Conservation (phyloP, 805 yeast genomes). For the Ascoidea asiatica region DNA sequence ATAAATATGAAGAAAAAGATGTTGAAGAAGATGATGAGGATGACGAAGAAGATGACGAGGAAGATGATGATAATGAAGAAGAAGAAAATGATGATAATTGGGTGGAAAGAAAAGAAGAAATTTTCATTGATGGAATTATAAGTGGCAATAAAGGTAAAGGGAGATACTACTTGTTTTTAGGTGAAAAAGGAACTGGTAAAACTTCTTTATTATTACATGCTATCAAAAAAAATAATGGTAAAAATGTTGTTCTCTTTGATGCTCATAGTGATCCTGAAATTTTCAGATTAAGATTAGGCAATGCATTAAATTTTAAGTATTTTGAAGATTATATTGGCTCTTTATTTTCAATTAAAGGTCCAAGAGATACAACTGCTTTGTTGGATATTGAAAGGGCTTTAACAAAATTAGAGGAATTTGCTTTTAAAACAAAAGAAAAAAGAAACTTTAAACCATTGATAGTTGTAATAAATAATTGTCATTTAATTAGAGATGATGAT, state of each 20-base stretch:
- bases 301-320: slow-evolving; percentile 58
- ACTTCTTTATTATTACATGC: slow-evolving; percentile 64
- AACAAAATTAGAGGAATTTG: slow-evolving; percentile 60
- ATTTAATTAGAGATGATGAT: slow-evolving; percentile 61
- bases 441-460: slow-evolving; percentile 42
- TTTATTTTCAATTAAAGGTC: slow-evolving; percentile 68
- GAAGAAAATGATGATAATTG: slow-evolving; percentile 32
- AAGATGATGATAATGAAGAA: slow-evolving; percentile 22
- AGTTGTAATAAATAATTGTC: slow-evolving; percentile 60
- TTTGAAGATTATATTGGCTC: slow-evolving; percentile 79
- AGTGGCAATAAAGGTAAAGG: slow-evolving; percentile 54
- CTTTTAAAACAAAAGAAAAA: slow-evolving; percentile 19
- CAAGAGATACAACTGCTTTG: slow-evolving; percentile 72
- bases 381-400: slow-evolving; percentile 77
- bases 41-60: too few relatives aligned
- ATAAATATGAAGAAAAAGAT: too few relatives aligned
- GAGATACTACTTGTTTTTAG: slow-evolving; percentile 57
- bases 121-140: slow-evolving; percentile 47
- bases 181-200: slow-evolving; percentile 83
- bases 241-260: slow-evolving; percentile 56
- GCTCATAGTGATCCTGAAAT: slow-evolving; percentile 83
- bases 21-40: too few relatives aligned
- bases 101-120: slow-evolving; percentile 63
- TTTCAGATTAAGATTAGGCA: slow-evolving; percentile 62
- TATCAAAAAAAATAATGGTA: slow-evolving; percentile 47